Evolutionary conservation across 108 stramenopile genomes (phyloP).

Genomic region (Aurantiochytrium sp.): DNA sequence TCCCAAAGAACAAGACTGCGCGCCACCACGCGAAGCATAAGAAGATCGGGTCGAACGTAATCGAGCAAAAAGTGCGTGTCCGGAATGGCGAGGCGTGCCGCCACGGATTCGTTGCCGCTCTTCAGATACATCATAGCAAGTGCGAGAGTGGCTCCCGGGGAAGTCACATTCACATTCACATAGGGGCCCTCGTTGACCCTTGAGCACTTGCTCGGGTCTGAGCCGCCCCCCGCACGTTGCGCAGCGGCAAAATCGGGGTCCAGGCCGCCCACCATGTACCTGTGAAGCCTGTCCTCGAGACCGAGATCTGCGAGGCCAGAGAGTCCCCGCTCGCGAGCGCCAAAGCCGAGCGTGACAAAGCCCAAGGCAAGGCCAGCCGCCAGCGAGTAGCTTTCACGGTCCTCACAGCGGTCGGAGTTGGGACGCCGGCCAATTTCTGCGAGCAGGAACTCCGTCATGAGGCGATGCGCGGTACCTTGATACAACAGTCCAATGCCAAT

Average conservation of each 20-base stretch:
- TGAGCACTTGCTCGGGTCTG: constrained; percentile 51
- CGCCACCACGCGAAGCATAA: constrained; percentile 77
- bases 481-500: constrained; percentile 80
- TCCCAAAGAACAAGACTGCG: constrained; percentile 86
- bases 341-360: constrained; percentile 68
- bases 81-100: constrained; percentile 53
- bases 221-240: constrained; percentile 17
- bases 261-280: constrained; percentile 69
- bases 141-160: constrained; percentile 85
- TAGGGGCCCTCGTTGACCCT: constrained; percentile 71
- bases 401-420: constrained; percentile 45
- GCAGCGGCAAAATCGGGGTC: constrained; percentile 33
- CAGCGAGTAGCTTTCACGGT: constrained; percentile 78
- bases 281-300: constrained; percentile 81
- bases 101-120: constrained; percentile 52
- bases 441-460: constrained; percentile 94
- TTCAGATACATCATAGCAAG: constrained; percentile 81
- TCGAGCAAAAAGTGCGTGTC: constrained; percentile 84
- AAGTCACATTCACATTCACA: constrained; percentile 84
- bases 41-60: constrained; percentile 81
- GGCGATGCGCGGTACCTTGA: constrained; percentile 74
- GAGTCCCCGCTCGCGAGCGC: constrained; percentile 10
- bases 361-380: constrained; percentile 82
- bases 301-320: constrained; percentile 76
- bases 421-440: constrained; percentile 83